These are phyloP conservation scores for Penicillium goetzii DNA, from an alignment of 495 filamentous ascomycete species.

Conservation along the genomic window DNA sequence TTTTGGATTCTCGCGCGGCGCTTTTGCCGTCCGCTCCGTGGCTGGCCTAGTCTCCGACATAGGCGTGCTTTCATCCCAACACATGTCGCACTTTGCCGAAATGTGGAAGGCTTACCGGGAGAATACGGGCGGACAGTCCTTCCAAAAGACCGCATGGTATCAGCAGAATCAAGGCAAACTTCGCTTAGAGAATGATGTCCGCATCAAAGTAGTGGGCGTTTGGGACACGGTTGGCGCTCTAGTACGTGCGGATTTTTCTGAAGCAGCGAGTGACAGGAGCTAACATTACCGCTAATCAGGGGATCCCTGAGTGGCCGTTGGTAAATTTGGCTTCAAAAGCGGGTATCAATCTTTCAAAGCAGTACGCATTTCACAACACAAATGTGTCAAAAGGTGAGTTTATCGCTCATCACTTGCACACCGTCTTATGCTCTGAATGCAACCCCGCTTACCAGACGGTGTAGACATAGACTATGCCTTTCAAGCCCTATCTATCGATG, in stretches of 20 bases:
- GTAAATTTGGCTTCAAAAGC: slow-evolving; percentile 13
- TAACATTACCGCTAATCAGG: slow-evolving; percentile 1
- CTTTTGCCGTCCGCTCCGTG: slow-evolving; percentile 58
- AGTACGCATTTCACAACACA: slow-evolving; percentile 4
- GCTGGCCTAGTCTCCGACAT: slow-evolving; percentile 56
- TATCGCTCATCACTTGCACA: slow-evolving; percentile 20
- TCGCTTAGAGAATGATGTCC: slow-evolving; percentile 1
- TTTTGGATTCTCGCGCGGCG: slow-evolving; percentile 62
- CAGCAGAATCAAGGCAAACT: slow-evolving; percentile 7
- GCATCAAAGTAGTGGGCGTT: slow-evolving; percentile 53
- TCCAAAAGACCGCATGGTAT: slow-evolving; percentile 17
- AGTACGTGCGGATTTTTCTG: background rate
- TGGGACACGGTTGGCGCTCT: slow-evolving; percentile 61
- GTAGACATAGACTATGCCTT: slow-evolving; percentile 56
- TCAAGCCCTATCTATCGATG: slow-evolving; percentile 62
- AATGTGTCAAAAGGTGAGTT: slow-evolving; percentile 29
- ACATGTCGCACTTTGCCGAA: slow-evolving; percentile 44
- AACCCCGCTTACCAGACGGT: background rate
- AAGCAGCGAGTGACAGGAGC: slow-evolving; percentile 3
- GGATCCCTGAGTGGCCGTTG: slow-evolving; percentile 13
- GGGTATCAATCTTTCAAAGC: background rate
- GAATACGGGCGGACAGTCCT: slow-evolving; percentile 22
- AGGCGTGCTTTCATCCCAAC: slow-evolving; percentile 46
- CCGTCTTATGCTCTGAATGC: slow-evolving; percentile 24
- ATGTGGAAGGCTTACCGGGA: slow-evolving; percentile 53